Evolutionary conservation across 495 filamentous ascomycete genomes (phyloP).

Genomic region (Umbilicaria muhlenbergii): DNA sequence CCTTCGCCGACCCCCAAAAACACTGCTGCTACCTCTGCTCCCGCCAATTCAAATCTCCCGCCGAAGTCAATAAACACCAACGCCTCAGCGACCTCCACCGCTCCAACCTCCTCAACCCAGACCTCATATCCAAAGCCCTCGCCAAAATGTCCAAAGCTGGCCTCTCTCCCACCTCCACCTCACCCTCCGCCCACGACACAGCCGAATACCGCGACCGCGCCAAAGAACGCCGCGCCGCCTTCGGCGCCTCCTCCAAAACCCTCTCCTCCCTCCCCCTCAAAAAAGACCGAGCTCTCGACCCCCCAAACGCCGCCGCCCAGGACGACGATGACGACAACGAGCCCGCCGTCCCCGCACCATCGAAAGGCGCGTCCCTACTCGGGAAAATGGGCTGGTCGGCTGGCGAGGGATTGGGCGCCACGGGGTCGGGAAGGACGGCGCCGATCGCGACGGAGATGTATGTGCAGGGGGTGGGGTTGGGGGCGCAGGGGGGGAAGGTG

Average conservation of each 20-base stretch:
- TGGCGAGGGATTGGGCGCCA: slow-evolving; percentile 66
- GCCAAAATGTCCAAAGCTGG: slow-evolving; percentile 41
- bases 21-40: slow-evolving; percentile 68
- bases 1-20: slow-evolving; percentile 53
- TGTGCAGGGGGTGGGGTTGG: slow-evolving; percentile 68
- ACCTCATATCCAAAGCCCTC: slow-evolving; percentile 40
- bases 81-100: slow-evolving; percentile 59
- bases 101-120: slow-evolving; percentile 47
- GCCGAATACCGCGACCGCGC: slow-evolving; percentile 69
- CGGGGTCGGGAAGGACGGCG: slow-evolving; percentile 60
- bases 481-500: slow-evolving; percentile 66
- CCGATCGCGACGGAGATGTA: slow-evolving; percentile 70
- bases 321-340: slow-evolving; percentile 14
- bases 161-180: slow-evolving; percentile 14
- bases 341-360: slow-evolving; percentile 28
- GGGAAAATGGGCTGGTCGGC: slow-evolving; percentile 85
- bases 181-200: slow-evolving; percentile 13
- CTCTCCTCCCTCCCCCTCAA: slow-evolving; percentile 21
- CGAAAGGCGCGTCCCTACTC: slow-evolving; percentile 74
- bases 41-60: slow-evolving; percentile 51
- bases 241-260: slow-evolving; percentile 44
- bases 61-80: slow-evolving; percentile 62
- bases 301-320: slow-evolving; percentile 7
- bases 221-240: slow-evolving; percentile 61
- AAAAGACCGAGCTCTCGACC: slow-evolving; percentile 19